phyloP scores from a whole-genome alignment of 78 protist genomes.

The Dictyostelium intermedium region DNA sequence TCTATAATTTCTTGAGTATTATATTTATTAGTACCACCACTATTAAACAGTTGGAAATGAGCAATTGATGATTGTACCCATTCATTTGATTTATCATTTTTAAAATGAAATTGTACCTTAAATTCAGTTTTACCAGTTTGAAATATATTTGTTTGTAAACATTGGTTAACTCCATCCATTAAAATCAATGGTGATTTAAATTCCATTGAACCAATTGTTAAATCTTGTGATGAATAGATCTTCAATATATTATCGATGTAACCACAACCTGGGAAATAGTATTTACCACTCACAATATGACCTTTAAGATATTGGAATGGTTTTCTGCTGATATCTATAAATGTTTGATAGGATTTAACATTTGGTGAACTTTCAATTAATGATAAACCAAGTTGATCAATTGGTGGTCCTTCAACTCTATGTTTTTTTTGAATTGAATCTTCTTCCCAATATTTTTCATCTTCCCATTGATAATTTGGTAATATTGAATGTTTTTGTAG shows the following conservation, averaged over 20 bases:
- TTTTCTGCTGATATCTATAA: neutral
- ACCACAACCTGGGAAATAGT: conserved; percentile 33
- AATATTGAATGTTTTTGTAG: neutral
- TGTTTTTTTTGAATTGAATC: no score
- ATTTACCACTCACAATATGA: neutral
- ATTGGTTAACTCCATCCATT: neutral
- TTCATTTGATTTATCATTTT: neutral
- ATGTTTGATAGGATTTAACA: neutral
- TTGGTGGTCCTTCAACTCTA: conserved; percentile 3
- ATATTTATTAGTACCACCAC: neutral
- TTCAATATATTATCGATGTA: conserved; percentile 14
- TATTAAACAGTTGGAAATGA: neutral
- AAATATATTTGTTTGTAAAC: neutral
- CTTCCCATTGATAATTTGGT: conserved; percentile 56
- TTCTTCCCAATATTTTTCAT: neutral
- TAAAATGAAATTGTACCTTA: neutral
- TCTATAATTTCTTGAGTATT: neutral
- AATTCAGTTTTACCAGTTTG: neutral
- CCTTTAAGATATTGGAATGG: conserved; percentile 23
- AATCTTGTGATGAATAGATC: neutral
- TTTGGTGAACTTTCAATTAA: neutral
- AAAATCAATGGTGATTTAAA: conserved; percentile 13
- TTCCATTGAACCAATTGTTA: neutral
- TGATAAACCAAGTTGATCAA: neutral
- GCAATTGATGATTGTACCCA: neutral